Percentiles rank a stretch among this genome's conserved stretches.
Evolutionary conservation across 1,284 basidiomycete genomes (phyloP).

Genomic region (Chalciporus sp.): DNA sequence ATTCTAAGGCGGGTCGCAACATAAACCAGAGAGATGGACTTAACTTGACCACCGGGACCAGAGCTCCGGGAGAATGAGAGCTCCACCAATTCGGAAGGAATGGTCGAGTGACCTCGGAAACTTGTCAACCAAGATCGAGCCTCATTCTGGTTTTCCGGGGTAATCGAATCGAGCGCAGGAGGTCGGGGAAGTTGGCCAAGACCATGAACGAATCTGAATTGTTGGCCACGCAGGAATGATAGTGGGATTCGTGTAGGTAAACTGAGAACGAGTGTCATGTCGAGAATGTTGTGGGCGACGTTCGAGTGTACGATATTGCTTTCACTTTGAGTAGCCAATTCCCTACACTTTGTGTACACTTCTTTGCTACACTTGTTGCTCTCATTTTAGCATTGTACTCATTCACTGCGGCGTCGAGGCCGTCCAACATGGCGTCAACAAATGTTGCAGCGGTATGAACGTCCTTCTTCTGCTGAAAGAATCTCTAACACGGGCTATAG

Average conservation of each 20-base stretch:
- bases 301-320: background rate
- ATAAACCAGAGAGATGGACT: slow-evolving; percentile 2
- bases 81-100: slow-evolving; percentile 56
- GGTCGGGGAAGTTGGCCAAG: slow-evolving; percentile 21
- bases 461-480: background rate
- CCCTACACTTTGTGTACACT: background rate
- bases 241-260: slow-evolving; percentile 2
- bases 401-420: background rate
- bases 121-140: slow-evolving; percentile 54
- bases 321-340: background rate
- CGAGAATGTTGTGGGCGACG: background rate
- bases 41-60: slow-evolving; percentile 78
- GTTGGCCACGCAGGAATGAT: background rate
- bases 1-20: background rate
- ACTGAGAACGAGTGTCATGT: background rate
- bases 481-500: slow-evolving; percentile 39
- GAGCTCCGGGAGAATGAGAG: slow-evolving; percentile 73
- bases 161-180: slow-evolving; percentile 14
- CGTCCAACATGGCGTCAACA: slow-evolving; percentile 12
- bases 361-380: background rate
- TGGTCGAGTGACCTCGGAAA: slow-evolving; percentile 42
- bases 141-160: slow-evolving; percentile 25
- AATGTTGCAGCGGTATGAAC: slow-evolving; percentile 18
- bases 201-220: slow-evolving; percentile 17
- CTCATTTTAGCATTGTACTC: background rate